Evolutionary conservation across 208 protist species (phyloP).

Genomic region (Leishmania turanica): DNA sequence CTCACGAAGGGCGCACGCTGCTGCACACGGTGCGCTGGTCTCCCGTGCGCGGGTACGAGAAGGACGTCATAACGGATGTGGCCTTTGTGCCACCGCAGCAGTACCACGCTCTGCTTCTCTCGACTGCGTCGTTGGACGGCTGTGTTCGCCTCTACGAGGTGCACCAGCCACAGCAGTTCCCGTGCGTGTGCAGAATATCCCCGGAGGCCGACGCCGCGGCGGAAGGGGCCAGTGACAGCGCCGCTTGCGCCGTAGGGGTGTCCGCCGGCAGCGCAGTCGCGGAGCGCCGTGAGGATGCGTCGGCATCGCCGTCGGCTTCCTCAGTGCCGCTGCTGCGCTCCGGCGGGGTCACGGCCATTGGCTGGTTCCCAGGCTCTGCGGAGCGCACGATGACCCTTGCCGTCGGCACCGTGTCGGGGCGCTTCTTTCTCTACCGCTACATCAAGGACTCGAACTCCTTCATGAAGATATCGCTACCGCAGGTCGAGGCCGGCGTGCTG

Average conservation of each 20-base stretch:
- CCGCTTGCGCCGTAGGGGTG: conserved; percentile 3
- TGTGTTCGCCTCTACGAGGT: conserved; percentile 89
- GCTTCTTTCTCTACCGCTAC: conserved; percentile 80
- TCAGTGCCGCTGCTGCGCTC: conserved; percentile 24
- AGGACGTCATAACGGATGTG: conserved; percentile 90
- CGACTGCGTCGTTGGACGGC: conserved; percentile 87
- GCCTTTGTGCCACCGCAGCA: conserved; percentile 86
- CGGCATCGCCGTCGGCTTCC: neutral
- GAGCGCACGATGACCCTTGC: conserved; percentile 85
- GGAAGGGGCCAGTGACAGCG: conserved; percentile 19
- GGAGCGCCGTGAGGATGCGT: neutral
- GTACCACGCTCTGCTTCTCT: conserved; percentile 78
- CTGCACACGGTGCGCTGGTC: conserved; percentile 62
- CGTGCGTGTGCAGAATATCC: conserved; percentile 64
- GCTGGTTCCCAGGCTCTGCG: conserved; percentile 82
- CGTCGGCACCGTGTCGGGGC: conserved; percentile 75
- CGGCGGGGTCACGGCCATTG: conserved; percentile 75
- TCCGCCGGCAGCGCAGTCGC: neutral
- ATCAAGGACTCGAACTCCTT: conserved; percentile 68
- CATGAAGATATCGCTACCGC: conserved; percentile 36
- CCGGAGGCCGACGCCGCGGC: conserved; percentile 50
- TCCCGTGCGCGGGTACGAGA: conserved; percentile 77
- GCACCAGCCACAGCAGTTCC: conserved; percentile 68
- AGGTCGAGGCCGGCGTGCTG: conserved; percentile 30
- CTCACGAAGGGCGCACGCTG: conserved; percentile 51